Percentiles rank a stretch among this genome's conserved stretches.
phyloP scores from a whole-genome alignment of 768 basidiomycete species.

The Kwoniella bestiolae region DNA sequence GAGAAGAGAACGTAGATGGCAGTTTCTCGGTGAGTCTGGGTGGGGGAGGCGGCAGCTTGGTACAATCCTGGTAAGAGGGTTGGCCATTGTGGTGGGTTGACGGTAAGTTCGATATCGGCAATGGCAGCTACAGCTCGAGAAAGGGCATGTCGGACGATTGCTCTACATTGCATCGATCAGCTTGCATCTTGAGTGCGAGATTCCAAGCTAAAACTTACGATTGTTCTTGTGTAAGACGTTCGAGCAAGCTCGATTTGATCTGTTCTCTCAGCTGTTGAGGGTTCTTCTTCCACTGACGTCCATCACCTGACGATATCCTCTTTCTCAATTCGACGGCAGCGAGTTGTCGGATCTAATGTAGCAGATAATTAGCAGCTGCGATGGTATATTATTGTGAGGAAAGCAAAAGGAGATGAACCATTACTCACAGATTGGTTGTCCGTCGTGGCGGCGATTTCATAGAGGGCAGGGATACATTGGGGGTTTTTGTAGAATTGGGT shows the following conservation, averaged over 20 bases:
- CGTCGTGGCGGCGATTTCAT: constrained; percentile 79
- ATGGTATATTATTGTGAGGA: too few species aligned
- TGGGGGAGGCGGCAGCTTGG: constrained; percentile 70
- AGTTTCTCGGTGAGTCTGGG: constrained; percentile 82
- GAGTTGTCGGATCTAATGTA: constrained; percentile 83
- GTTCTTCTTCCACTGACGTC: constrained; percentile 78
- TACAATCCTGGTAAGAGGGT: constrained; percentile 86
- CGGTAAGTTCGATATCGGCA: constrained; percentile 78
- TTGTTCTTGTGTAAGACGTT: constrained; percentile 74
- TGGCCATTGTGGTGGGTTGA: constrained; percentile 66
- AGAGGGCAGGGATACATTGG: constrained; percentile 86
- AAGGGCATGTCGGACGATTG: constrained; percentile 87
- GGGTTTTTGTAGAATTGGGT: constrained; percentile 91
- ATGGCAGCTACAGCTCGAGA: constrained; percentile 92
- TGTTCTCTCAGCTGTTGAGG: constrained; percentile 70
- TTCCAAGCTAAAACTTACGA: constrained; percentile 63
- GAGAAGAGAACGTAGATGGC: constrained; percentile 80
- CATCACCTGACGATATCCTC: constrained; percentile 78
- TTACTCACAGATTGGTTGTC: constrained; percentile 78
- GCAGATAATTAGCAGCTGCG: neutral
- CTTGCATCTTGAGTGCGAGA: neutral
- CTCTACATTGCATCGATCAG: constrained; percentile 60
- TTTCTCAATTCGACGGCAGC: constrained; percentile 96
- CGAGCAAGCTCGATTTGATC: constrained; percentile 82
- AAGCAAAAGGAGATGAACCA: neutral